phyloP scores from a whole-genome alignment of 352 stramenopile species.

The Pythium grandisporangium region DNA sequence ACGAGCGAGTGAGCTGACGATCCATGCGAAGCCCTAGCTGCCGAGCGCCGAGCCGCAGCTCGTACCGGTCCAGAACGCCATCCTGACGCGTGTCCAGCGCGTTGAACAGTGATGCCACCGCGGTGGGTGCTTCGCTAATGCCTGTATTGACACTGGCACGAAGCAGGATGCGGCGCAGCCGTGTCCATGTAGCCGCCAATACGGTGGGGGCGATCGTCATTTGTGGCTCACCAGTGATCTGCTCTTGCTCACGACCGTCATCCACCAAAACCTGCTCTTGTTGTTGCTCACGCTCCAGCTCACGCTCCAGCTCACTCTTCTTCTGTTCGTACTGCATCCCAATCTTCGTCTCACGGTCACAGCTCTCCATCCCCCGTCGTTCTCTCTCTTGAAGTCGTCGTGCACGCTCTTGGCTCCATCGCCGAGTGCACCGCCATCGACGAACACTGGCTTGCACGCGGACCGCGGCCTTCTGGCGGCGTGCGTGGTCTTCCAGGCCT shows the following conservation, averaged over 20 bases:
- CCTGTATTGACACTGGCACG: no score
- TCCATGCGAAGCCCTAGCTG: slow-evolving; percentile 46
- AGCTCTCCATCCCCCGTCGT: slow-evolving; percentile 18
- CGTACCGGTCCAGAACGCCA: slow-evolving; percentile 48
- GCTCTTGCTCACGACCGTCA: background rate
- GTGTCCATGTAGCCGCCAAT: slow-evolving; percentile 39
- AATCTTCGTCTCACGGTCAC: slow-evolving; percentile 18
- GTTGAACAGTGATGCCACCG: slow-evolving; percentile 18
- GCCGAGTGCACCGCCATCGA: slow-evolving; percentile 11
- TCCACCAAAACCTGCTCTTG: background rate
- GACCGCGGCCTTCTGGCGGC: slow-evolving; percentile 4
- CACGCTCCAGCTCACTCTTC: background rate
- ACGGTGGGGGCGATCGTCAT: background rate
- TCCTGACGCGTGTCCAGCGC: slow-evolving; percentile 38
- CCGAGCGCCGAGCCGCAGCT: slow-evolving; percentile 38
- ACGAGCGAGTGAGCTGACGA: slow-evolving; percentile 53
- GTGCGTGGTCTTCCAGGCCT: background rate
- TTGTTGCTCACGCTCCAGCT: background rate
- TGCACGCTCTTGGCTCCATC: slow-evolving; percentile 15
- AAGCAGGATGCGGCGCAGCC: slow-evolving; percentile 35
- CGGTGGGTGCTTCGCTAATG: slow-evolving; percentile 8
- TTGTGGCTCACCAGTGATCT: background rate
- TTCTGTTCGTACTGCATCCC: background rate
- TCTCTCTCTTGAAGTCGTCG: slow-evolving; percentile 9
- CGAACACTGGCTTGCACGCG: slow-evolving; percentile 24